Conservation (phyloP, 129 eudicot species). For the Scalesia atractyloides region DNA sequence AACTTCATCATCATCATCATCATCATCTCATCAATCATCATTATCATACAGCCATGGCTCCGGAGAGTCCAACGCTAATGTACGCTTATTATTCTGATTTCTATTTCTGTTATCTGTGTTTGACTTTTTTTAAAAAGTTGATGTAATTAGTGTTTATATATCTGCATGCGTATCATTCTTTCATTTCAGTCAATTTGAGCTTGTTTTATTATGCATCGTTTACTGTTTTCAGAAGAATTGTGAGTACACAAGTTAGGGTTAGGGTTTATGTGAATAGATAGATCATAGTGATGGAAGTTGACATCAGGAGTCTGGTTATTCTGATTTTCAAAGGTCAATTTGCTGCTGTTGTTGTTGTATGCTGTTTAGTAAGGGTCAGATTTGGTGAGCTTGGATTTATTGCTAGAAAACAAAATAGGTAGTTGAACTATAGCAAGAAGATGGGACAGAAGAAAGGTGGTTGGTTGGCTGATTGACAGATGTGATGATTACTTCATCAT, state of each 20-base stretch:
- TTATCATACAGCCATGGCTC: slow-evolving; percentile 30
- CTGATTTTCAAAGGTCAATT: slow-evolving; percentile 1
- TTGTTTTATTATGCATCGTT: not conserved
- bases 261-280: not conserved
- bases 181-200: not conserved
- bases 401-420: slow-evolving; percentile 5
- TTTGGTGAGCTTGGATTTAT: not conserved
- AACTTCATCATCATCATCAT: slow-evolving; percentile 1
- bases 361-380: not conserved
- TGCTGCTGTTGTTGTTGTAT: not conserved
- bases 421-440: slow-evolving; percentile 12
- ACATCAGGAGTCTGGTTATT: not conserved
- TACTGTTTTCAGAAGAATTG: not conserved
- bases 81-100: slow-evolving; percentile 6
- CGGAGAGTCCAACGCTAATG: slow-evolving; percentile 39
- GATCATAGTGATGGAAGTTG: slow-evolving; percentile 8
- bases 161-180: not conserved
- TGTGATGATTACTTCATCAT: not conserved
- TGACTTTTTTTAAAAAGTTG: not conserved
- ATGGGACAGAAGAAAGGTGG: slow-evolving; percentile 7
- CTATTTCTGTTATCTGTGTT: too few species aligned
- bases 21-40: too few species aligned
- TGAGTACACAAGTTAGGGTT: not conserved
- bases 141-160: too few species aligned
- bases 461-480: not conserved